Base-by-base conservation (phyloP, 208 protist genomes). In the Acanthamoeba triangularis region DNA sequence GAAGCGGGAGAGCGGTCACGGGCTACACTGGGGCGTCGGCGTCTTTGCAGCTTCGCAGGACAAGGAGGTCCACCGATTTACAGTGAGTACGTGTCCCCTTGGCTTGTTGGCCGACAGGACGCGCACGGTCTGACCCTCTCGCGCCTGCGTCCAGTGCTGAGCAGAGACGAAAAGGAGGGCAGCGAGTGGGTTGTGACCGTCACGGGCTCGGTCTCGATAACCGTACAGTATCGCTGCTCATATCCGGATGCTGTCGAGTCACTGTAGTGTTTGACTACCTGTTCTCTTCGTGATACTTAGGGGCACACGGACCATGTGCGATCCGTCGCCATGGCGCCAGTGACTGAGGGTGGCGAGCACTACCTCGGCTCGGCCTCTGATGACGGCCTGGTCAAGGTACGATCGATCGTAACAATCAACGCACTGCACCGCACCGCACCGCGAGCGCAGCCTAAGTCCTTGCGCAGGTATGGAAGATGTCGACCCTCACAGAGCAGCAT, bases 291-390 rank as follows among this genome's bases (percentile, higher is more conserved):
- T 69, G 63, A 20, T 28, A 30, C 41, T 30, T n/a, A 87, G 78
- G 78, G 78, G 13, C 78, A 87, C 44, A 87, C 78, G 23, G 78
- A 87, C n/a, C 78, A 87, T 11, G 78, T 87, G 28, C 78, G 78
- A 33, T 37, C 37, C 44, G 25, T 87, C 18, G 78, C 78, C 16
- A 87, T 87, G 44, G 37, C 78, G 11, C 78, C 78, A 16, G 25
- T 8, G 13, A 14, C 37, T n/a, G 78, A 87, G 16, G 47, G 47
- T 10, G n/a, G 37, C 37, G 78, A 87, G 25, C 78, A 37, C 20
- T 87, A 35, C 49, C 44, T 87, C 28, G 78, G 44, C 16, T 87
- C 78, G 18, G 78, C 78, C n/a, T 87, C 78, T 28, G 78, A 87
- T 30, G 78, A 87, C 10, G 78, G 78, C 37, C 54, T 41, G 25